Evolutionary conservation across 31 red algal species (phyloP).

Genomic region (Bonnemaisonia californica): DNA sequence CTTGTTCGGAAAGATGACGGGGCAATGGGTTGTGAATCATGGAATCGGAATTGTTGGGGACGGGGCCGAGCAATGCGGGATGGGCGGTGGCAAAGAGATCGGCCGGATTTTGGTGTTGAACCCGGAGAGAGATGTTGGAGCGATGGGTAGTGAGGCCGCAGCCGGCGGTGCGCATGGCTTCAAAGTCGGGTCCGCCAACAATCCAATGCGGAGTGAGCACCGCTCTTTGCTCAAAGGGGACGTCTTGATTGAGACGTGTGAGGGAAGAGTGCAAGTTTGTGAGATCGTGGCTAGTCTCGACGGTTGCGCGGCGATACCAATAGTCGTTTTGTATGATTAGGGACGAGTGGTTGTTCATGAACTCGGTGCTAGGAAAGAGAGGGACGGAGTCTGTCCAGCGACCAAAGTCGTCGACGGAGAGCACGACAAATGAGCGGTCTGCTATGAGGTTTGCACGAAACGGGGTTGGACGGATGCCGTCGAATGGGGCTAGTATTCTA

Average conservation of each 20-base stretch:
- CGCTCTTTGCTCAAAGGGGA: slow-evolving; percentile 35
- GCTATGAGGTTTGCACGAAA: slow-evolving; percentile 16
- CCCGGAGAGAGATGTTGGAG: background rate
- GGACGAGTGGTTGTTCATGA: slow-evolving; percentile 29
- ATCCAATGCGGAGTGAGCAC: slow-evolving; percentile 78
- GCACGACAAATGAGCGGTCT: slow-evolving; percentile 51
- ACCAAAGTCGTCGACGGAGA: slow-evolving; percentile 75
- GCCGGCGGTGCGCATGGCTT: slow-evolving; percentile 43
- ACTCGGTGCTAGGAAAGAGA: slow-evolving; percentile 45
- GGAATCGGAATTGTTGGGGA: background rate
- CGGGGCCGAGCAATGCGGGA: background rate
- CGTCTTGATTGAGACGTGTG: slow-evolving; percentile 34
- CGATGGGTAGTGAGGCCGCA: background rate
- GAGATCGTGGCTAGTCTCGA: slow-evolving; percentile 66
- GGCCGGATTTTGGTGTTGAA: background rate
- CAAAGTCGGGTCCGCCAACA: slow-evolving; percentile 73
- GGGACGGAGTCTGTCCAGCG: slow-evolving; percentile 66
- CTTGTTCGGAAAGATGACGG: background rate
- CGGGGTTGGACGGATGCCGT: background rate
- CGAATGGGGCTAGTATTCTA: slow-evolving; percentile 4
- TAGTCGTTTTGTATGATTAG: slow-evolving; percentile 26
- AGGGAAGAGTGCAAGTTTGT: slow-evolving; percentile 3
- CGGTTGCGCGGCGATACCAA: slow-evolving; percentile 65
- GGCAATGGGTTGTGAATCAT: background rate
- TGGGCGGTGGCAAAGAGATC: background rate